Percentiles rank a stretch among this genome's conserved stretches.
Conservation (phyloP, 129 eudicot genomes). For the Flaveria bidentis region DNA sequence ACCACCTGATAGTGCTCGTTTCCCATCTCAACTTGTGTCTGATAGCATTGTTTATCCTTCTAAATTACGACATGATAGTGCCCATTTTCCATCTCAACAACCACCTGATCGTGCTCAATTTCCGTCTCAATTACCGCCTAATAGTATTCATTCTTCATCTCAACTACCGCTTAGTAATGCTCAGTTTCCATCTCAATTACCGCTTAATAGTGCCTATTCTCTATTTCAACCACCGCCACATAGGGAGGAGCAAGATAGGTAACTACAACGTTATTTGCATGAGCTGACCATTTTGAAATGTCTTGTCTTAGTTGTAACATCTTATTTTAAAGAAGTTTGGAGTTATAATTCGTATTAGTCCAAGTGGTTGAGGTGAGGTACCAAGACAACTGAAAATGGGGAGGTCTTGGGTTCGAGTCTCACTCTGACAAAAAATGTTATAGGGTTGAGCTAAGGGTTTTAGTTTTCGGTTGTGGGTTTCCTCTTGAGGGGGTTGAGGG, state of each 20-base stretch:
- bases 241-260: conserved; percentile 24
- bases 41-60: neutral
- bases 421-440: no score
- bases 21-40: neutral
- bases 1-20: neutral
- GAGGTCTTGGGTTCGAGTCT: no score
- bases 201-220: neutral
- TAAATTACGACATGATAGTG: neutral
- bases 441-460: no score
- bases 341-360: neutral
- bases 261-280: neutral
- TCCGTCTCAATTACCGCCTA: conserved; percentile 11
- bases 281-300: neutral
- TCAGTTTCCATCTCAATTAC: conserved; percentile 14
- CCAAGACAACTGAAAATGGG: no score
- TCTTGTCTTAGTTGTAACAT: neutral
- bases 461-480: no score
- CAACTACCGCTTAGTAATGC: neutral
- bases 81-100: conserved; percentile 7
- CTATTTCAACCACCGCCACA: neutral
- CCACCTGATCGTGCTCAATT: neutral
- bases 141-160: neutral
- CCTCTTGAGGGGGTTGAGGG: no score
- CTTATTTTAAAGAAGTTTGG: neutral
- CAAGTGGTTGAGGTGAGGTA: no score